Evolutionary conservation across 257 asterid species (phyloP), one percentile per base, ranked within the genome.

Genomic region (Capsicum baccatum): DNA sequence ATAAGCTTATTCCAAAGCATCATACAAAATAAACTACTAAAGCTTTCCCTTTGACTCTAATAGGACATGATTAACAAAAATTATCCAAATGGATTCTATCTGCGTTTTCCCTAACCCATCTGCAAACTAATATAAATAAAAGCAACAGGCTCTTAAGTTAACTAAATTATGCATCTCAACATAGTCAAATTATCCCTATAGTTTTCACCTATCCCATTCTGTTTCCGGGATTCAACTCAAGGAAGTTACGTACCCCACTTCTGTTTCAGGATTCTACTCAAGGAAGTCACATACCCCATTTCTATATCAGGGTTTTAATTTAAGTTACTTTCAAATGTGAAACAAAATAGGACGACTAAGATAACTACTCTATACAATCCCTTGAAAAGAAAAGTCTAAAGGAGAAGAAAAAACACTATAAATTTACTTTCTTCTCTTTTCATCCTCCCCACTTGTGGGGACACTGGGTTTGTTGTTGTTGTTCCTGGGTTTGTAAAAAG

Each of bases 91-190:
- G 80, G 60, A 74, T 48, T 21, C 5, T 21, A 21, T 13, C 12
- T 48, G 15, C 8, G 63, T 21, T 52, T 52, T 13, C 62, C 6
- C 48, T 4, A 76, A 76, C 48, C 16, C 62, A 76, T 13, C 81
- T 7, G 42, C 15, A 8, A 15, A 76, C 63, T 76, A 7, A 52
- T 8, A 52, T 16, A 26, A 73, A 74, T 74, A 74, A 19, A 74
- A 74, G n/a, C 44, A 6, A 50, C 3, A 50, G 59, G 6, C 62
- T 21, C 7, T 48, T n/a, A 74, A 50, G 16, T 74, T 26, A 21
- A 74, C 50, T 11, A 26, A 73, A 74, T 74, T 48, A 74, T 50
- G 62, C 80, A 19, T 74, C 44, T 74, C 44, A 47, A 71, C 37
- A 47, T 42, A 48, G 80, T 50, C 60, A 74, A 48, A 74, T 13